Base-by-base conservation (phyloP, 1,284 basidiomycete genomes). In the Agroathelia rolfsii region DNA sequence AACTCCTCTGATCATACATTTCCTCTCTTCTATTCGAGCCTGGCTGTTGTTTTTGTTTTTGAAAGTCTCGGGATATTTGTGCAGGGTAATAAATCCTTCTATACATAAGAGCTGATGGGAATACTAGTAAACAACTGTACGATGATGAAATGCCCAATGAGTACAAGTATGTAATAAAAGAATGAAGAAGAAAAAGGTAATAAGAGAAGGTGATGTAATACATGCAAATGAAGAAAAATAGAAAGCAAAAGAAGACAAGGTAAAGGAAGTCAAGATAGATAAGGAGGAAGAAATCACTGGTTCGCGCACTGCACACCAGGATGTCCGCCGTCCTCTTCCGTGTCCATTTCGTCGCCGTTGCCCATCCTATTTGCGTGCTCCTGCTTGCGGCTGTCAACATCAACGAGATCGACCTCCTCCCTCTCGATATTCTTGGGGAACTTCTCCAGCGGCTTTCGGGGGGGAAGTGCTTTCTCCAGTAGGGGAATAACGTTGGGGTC, bases 331-430 rank as follows among this genome's bases (percentile, higher is more conserved):
- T 69, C 74, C 31, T 76, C 73, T 45, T 92, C 89, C 52, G 94
- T 89, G 45, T 94, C 89, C 86, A 92, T 90, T 27, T 69, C 64
- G 41, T 84, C 83, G 22, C 54, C 58, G 42, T 68, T 67, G 42
- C 58, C 49, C 49, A 66, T 55, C 33, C 65, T n/a, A n/a, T n/a
- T n/a, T n/a, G n/a, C 58, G 28, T 58, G 63, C 48, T 62, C 65
- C 37, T 74, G 73, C 50, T 88, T 75, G 44, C 84, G 76, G 44
- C 80, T 76, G 53, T 90, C 86, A 9, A 82, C 72, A 48, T 94
- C 84, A 40, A 82, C 73, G 42, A 97, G 66, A 33, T 79, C 71
- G 28, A 89, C 90, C 52, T 97, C 92, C 53, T 99, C 95, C 8
- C 90, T 51, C 40, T 74, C 51, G 28, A 83, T 49, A 44, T 69